These are phyloP conservation scores for Mortierella sp. DNA, from an alignment of 371 early-diverging fungal species.

Conservation along the genomic window DNA sequence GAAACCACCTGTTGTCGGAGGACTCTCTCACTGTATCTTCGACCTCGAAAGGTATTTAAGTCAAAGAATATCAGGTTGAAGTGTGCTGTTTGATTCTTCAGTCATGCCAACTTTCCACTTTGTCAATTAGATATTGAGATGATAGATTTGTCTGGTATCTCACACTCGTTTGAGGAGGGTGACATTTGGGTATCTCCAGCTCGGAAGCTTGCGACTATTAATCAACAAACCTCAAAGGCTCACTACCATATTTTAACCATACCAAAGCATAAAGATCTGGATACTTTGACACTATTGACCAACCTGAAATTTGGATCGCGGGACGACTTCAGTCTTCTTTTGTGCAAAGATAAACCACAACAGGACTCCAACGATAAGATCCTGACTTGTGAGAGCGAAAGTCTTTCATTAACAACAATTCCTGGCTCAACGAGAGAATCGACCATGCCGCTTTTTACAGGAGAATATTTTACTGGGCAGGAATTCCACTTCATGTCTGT, in stretches of 20 bases:
- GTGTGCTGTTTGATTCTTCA: background rate
- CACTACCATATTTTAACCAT: constrained; percentile 32
- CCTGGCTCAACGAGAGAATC: constrained; percentile 63
- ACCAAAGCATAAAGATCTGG: constrained; percentile 44
- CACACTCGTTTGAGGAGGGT: constrained; percentile 21
- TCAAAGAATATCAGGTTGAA: background rate
- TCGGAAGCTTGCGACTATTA: background rate
- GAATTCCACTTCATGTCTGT: constrained; percentile 25
- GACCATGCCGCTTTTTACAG: constrained; percentile 26
- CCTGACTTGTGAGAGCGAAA: constrained; percentile 28
- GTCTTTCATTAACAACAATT: constrained; percentile 15
- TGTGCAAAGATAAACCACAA: constrained; percentile 54
- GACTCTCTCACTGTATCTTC: constrained; percentile 19
- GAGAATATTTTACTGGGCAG: constrained; percentile 29
- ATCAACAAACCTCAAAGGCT: constrained; percentile 18
- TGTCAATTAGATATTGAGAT: constrained; percentile 5
- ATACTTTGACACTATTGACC: constrained; percentile 62
- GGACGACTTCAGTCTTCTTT: constrained; percentile 56
- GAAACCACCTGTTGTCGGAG: constrained; percentile 69
- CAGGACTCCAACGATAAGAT: background rate
- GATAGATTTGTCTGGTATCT: constrained; percentile 4
- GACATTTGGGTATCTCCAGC: constrained; percentile 20
- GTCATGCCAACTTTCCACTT: background rate
- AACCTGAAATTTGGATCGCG: constrained; percentile 46
- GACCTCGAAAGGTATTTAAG: background rate